phyloP scores from a whole-genome alignment of 768 basidiomycete genomes.

The Aureoboletus auriporus region DNA sequence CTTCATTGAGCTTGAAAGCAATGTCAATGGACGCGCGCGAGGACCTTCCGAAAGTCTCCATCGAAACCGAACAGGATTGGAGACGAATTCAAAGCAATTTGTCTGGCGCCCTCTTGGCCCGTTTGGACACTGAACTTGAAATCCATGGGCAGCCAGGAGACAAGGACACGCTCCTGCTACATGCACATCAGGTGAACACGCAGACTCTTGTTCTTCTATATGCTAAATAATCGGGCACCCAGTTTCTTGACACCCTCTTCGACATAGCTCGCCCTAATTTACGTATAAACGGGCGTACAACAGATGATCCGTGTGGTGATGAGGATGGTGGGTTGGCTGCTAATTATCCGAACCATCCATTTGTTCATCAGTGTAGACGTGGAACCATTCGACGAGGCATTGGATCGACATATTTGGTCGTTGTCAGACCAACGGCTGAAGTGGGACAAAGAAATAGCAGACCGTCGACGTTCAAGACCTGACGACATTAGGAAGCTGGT shows the following conservation, averaged over 20 bases:
- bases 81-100: constrained; percentile 54
- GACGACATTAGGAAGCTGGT: constrained; percentile 44
- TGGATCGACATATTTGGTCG: constrained; percentile 81
- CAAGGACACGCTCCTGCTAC: constrained; percentile 44
- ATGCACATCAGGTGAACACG: constrained; percentile 46
- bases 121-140: constrained; percentile 46
- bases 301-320: constrained; percentile 56
- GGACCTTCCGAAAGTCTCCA: constrained; percentile 50
- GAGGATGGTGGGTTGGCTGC: constrained; percentile 43
- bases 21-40: constrained; percentile 32
- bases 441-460: constrained; percentile 71
- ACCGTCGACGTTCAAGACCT: constrained; percentile 62
- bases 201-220: neutral
- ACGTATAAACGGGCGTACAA: constrained; percentile 75
- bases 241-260: constrained; percentile 66
- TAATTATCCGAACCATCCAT: neutral
- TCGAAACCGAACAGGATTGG: constrained; percentile 69
- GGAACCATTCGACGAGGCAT: constrained; percentile 82
- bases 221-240: neutral
- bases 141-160: constrained; percentile 38
- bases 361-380: constrained; percentile 41
- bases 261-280: constrained; percentile 65
- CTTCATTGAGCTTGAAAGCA: too few relatives aligned
- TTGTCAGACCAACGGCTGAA: constrained; percentile 69
- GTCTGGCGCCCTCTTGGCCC: constrained; percentile 38